Percentiles rank a stretch among this genome's conserved stretches.
phyloP scores from a whole-genome alignment of 208 protist species.

The Acanthamoeba comandoni region DNA sequence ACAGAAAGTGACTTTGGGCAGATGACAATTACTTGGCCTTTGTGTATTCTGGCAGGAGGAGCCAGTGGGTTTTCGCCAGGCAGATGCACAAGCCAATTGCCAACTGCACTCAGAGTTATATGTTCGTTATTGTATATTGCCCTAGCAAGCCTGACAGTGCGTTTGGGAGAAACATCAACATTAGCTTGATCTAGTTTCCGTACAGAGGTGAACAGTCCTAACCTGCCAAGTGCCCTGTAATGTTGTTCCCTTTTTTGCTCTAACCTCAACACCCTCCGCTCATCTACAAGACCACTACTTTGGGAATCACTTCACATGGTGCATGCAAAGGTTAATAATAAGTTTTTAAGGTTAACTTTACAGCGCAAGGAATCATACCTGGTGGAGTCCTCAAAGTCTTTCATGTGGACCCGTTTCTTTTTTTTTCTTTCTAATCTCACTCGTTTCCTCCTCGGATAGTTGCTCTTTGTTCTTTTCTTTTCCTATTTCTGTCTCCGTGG shows the following conservation, averaged over 20 bases:
- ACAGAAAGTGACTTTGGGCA: background rate
- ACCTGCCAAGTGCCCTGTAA: background rate
- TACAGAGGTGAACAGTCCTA: background rate
- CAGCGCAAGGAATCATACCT: no score
- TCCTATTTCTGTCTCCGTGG: no score
- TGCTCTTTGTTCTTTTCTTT: no score
- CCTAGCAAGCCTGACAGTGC: slow-evolving; percentile 6
- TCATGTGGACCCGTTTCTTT: no score
- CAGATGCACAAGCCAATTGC: slow-evolving; percentile 64
- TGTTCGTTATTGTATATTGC: slow-evolving; percentile 15
- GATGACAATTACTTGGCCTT: background rate
- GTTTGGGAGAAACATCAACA: no score
- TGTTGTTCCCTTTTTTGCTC: background rate
- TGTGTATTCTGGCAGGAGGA: slow-evolving; percentile 32
- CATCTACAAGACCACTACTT: no score
- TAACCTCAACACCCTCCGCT: background rate
- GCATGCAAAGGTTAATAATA: no score
- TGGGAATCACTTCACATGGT: no score
- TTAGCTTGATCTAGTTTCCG: background rate
- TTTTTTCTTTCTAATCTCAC: no score
- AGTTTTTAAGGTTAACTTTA: no score
- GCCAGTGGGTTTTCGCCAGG: slow-evolving; percentile 31
- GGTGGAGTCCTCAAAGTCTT: no score
- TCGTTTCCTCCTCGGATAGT: no score
- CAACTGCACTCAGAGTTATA: slow-evolving; percentile 19